These are phyloP conservation scores for Blastocystis sp. DNA, from an alignment of 352 stramenopile genomes.

Conservation along the genomic window DNA sequence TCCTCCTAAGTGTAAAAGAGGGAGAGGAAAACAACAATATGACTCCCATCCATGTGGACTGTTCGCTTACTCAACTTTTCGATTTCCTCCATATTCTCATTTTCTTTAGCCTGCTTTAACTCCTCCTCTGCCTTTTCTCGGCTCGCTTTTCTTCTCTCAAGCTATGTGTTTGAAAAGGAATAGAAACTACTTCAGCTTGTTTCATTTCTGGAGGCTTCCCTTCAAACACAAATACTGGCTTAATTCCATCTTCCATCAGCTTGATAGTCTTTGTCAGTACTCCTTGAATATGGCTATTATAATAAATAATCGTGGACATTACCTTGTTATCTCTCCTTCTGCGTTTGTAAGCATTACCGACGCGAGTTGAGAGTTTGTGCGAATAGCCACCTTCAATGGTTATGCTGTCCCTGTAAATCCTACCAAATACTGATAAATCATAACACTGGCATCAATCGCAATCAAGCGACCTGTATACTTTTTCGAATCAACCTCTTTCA, in stretches of 20 bases:
- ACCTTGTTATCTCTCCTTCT: conserved; percentile 85
- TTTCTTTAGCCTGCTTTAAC: conserved; percentile 75
- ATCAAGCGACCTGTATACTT: conserved; percentile 87
- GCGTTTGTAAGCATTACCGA: conserved; percentile 91
- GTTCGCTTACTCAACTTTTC: conserved; percentile 86
- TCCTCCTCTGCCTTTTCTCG: conserved; percentile 70
- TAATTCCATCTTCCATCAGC: conserved; percentile 91
- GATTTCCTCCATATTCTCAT: conserved; percentile 77
- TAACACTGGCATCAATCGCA: conserved; percentile 96
- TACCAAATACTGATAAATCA: conserved; percentile 97
- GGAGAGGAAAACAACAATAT: conserved; percentile 68
- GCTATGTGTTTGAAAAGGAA: background rate
- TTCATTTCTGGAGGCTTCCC: conserved; percentile 96
- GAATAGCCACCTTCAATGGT: conserved; percentile 14
- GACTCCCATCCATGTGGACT: conserved; percentile 79
- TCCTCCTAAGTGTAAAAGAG: conserved; percentile 70
- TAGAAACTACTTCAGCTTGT: conserved; percentile 81
- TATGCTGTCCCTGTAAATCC: background rate
- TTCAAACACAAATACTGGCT: conserved; percentile 97
- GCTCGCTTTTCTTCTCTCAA: conserved; percentile 63
- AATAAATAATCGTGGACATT: background rate
- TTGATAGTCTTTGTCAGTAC: conserved; percentile 98
- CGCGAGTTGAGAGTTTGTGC: conserved; percentile 58
- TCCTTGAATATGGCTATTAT: conserved; percentile 81
- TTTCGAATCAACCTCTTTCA: conserved; percentile 75